Percentiles rank a stretch among this genome's conserved stretches.
Conservation (phyloP, 2,329 filamentous ascomycete species). For the Fusarium oligoseptatum region DNA sequence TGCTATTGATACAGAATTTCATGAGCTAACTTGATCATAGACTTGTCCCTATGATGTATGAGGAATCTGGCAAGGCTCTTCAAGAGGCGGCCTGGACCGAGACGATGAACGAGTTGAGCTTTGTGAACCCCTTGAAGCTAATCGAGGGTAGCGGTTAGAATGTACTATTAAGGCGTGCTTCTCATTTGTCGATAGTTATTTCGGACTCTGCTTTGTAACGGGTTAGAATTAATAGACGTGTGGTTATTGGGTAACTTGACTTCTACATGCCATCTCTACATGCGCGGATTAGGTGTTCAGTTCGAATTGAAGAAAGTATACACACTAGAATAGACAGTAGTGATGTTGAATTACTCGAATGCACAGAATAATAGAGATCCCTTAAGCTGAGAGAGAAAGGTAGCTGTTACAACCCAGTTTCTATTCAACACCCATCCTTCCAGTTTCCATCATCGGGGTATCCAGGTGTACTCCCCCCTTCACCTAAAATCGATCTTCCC, state of each 20-base stretch:
- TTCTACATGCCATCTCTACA: not conserved
- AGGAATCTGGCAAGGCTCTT: conserved; percentile 25
- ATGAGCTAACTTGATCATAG: conserved; percentile 22
- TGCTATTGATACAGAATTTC: too few species aligned
- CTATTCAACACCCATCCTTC: not conserved
- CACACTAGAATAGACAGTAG: too few species aligned
- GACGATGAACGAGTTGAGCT: conserved; percentile 40
- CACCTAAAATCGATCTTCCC: not conserved
- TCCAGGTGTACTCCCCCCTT: not conserved
- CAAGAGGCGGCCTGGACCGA: conserved; percentile 41
- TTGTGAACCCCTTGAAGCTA: conserved; percentile 29
- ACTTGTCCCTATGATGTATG: conserved; percentile 39
- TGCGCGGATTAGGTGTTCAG: not conserved
- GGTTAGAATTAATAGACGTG: not conserved
- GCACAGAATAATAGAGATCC: not conserved
- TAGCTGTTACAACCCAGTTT: not conserved
- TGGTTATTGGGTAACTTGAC: not conserved
- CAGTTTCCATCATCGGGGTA: not conserved
- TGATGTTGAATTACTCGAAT: too few species aligned
- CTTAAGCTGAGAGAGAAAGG: not conserved
- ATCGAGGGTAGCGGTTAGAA: conserved; percentile 10
- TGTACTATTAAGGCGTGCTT: not conserved
- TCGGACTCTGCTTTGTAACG: not conserved
- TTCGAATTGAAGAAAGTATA: not conserved
- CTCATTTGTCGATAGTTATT: not conserved